Evolutionary conservation across 352 stramenopile species (phyloP), one percentile per base, ranked within the genome.

Genomic region (Elongisporangium anandrum): DNA sequence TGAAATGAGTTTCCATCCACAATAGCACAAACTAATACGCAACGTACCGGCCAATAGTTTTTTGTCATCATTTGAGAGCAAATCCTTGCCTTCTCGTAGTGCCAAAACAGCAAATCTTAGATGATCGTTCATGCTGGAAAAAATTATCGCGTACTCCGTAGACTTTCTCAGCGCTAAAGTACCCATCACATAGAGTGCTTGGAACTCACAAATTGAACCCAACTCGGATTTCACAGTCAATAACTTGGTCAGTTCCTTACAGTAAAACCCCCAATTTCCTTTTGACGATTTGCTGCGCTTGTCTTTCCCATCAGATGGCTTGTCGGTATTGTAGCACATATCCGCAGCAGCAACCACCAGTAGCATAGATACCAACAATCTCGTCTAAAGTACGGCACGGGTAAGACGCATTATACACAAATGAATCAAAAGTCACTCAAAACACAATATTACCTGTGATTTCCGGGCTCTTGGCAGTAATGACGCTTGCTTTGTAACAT

Each of bases 231-330:
- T 68, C 0, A 29, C 57, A 17, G 61, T 63, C 16, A 65, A 69
- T 50, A 79, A 56, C 3, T 68, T 70, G 24, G 65, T 41, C 57
- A 94, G 78, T 57, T 94, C 85, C 38, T 88, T 91, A 61, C 73
- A 85, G 54, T 88, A 94, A 68, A 88, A 91, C 8, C 89, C 74
- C 13, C 87, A 57, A 24, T 92, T 81, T 13, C 82, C 75, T 47
- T 87, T 81, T 56, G 91, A 64, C 38, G 74, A 72, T 54, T 76
- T 69, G 48, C 86, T 49, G 12, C 65, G 56, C 47, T 69, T 70
- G 13, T 54, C 53, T 2, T 38, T 41, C 47, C 54, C 57, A 20
- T 64, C n/a, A n/a, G n/a, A n/a, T n/a, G n/a, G n/a, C n/a, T n/a
- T 49, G 10, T 56, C 63, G 51, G 64, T 71, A 54, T 80, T 69